Percentiles rank a stretch among this genome's conserved stretches.
Evolutionary conservation across 352 stramenopile species (phyloP).

Genomic region (Globisporangium paddicum): DNA sequence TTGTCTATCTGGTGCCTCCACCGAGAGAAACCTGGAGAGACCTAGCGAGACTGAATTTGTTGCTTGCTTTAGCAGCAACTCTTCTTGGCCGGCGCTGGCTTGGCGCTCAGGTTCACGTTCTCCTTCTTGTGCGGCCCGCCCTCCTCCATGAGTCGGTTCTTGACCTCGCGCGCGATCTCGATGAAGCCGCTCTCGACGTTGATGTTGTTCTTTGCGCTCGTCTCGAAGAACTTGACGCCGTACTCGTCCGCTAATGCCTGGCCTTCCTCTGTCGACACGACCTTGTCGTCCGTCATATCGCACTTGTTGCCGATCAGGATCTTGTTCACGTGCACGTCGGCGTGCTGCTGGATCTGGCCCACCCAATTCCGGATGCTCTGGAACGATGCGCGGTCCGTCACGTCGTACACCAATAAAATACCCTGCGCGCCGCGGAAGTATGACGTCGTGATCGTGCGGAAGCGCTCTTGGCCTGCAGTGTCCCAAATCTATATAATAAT

Average conservation of each 20-base stretch:
- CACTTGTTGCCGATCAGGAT: slow-evolving; percentile 99
- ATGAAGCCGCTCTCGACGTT: slow-evolving; percentile 92
- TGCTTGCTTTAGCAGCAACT: slow-evolving; percentile 86
- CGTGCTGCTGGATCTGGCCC: slow-evolving; percentile 96
- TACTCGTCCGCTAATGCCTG: slow-evolving; percentile 94
- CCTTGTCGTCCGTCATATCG: slow-evolving; percentile 97
- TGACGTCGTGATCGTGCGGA: slow-evolving; percentile 98
- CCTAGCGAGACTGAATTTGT: not conserved
- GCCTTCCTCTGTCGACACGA: slow-evolving; percentile 93
- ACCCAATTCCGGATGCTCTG: slow-evolving; percentile 98
- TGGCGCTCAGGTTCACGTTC: slow-evolving; percentile 75
- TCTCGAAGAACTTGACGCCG: slow-evolving; percentile 95
- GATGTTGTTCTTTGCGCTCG: slow-evolving; percentile 94
- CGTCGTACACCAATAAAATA: slow-evolving; percentile 98
- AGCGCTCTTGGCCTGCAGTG: slow-evolving; percentile 98
- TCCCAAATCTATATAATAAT: slow-evolving; percentile 92
- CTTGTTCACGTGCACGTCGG: slow-evolving; percentile 99
- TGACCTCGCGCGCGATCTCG: slow-evolving; percentile 86
- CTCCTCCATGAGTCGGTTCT: slow-evolving; percentile 88
- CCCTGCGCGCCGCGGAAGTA: slow-evolving; percentile 99
- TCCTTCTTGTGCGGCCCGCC: slow-evolving; percentile 84
- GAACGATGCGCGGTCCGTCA: slow-evolving; percentile 96
- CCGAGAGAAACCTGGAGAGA: not conserved
- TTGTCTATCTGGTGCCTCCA: too few relatives aligned
- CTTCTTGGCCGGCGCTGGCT: slow-evolving; percentile 73